Conservation (phyloP, 768 basidiomycete genomes). For the Ramaria rubella region DNA sequence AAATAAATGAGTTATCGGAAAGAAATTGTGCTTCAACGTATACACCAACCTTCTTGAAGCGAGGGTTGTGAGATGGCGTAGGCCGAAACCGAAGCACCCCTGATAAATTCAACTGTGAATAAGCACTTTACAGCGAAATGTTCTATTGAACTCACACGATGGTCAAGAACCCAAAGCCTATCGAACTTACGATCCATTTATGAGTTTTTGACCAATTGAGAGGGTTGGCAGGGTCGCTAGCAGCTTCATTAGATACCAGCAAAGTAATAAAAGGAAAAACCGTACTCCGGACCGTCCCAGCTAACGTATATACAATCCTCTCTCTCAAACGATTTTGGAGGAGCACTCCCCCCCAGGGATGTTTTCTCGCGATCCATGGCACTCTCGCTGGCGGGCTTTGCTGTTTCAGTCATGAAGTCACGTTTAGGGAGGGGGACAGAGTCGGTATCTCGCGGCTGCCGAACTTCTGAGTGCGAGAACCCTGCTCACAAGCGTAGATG, state of each 20-base stretch:
- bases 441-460: no score
- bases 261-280: background rate
- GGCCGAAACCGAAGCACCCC: background rate
- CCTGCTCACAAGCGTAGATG: no score
- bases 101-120: background rate
- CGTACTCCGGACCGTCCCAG: slow-evolving; percentile 7
- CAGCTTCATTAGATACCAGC: background rate
- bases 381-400: no score
- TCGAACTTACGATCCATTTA: slow-evolving; percentile 42
- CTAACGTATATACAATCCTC: background rate
- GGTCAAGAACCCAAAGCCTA: slow-evolving; percentile 4
- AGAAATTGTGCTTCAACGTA: background rate
- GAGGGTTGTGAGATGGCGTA: slow-evolving; percentile 7
- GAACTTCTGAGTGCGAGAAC: no score
- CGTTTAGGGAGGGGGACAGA: no score
- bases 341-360: background rate
- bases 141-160: background rate
- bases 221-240: slow-evolving; percentile 44
- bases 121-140: background rate
- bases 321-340: background rate
- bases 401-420: no score
- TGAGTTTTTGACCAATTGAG: slow-evolving; percentile 42
- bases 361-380: background rate
- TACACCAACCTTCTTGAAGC: background rate
- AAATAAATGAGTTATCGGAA: background rate